Base-by-base conservation (phyloP, 768 basidiomycete genomes). In the Suillus ampliporus region DNA sequence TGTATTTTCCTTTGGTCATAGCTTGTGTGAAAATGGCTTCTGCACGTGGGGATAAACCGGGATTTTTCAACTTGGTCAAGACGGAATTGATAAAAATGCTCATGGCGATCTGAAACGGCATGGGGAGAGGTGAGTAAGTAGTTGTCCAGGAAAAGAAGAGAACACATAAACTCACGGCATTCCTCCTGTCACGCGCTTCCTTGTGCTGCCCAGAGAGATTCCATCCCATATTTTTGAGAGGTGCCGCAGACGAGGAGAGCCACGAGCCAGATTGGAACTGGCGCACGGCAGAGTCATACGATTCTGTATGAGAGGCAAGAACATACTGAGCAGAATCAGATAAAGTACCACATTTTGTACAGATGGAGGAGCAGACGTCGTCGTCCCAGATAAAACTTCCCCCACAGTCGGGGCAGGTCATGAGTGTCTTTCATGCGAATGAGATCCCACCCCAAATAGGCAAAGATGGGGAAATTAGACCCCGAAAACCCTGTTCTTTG, bases 261-360 rank as follows among this genome's bases (percentile, higher is more conserved):
- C 66, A 78, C 64, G 60, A 75, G 60, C 46, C 65, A 59, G 53
- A 72, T 74, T 77, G 48, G 75, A 69, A 62, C 63, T 76, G 67
- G 67, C 72, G 62, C 65, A 68, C 68, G 11, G 78, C 79, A 60
- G 72, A 69, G 59, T 79, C 74, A 35, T 70, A 59, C 50, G 77
- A 68, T 64, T 82, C 79, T 23, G 69, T 66, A 64, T 84, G 79
- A 26, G 82, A 78, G 9, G 84, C 79, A 54, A 94, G 84, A 44
- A 90, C 75, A 31, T 80, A 81, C 77, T 88, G 89, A 15, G 82
- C 77, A 0, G 90, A 80, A 68, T 91, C 86, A 11, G 76, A 79
- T 21, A 94, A 83, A n/a, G 86, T 87, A 17, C 89, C 92, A 67
- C 92, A 93, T n/a, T 64, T 57, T 14, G 84, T 84, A 74, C 92